These are phyloP conservation scores for Calocybe gambosa DNA, from an alignment of 1,284 basidiomycete genomes.

Conservation along the genomic window DNA sequence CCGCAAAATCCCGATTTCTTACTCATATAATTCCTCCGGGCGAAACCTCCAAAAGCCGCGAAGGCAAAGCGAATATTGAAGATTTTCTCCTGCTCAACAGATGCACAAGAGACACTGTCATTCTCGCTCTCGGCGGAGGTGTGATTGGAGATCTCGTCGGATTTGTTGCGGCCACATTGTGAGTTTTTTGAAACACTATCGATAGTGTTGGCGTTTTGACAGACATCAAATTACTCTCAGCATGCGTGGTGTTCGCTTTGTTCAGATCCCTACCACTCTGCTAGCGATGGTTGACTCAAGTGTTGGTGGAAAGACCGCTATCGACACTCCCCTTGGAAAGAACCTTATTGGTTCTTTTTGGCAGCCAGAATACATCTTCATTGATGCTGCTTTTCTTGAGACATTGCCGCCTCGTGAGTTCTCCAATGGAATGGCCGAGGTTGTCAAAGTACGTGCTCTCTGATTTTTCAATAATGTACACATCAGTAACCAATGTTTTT, in stretches of 20 bases:
- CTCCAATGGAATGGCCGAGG: conserved; percentile 98
- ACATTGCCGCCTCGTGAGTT: conserved; percentile 92
- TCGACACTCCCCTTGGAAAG: conserved; percentile 92
- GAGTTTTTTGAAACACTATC: conserved; percentile 29
- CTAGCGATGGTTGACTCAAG: conserved; percentile 99
- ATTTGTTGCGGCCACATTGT: conserved; percentile 98
- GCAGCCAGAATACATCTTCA: conserved; percentile 97
- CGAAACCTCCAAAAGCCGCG: conserved; percentile 87
- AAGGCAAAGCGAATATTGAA: conserved; percentile 91
- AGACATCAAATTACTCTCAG: conserved; percentile 17
- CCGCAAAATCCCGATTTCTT: conserved; percentile 61
- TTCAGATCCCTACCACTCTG: conserved; percentile 95
- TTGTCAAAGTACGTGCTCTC: conserved; percentile 73
- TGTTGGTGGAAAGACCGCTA: conserved; percentile 97
- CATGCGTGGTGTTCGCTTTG: conserved; percentile 71
- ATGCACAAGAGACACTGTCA: conserved; percentile 91
- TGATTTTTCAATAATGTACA: not conserved
- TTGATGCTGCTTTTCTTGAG: conserved; percentile 93
- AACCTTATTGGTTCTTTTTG: conserved; percentile 98
- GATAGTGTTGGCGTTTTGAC: conserved; percentile 4
- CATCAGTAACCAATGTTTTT: not conserved
- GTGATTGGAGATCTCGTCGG: conserved; percentile 96
- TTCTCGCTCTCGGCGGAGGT: conserved; percentile 92
- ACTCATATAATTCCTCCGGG: conserved; percentile 83
- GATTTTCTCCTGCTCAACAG: conserved; percentile 87